Percentiles rank a stretch among this genome's conserved stretches.
These are phyloP conservation scores for Cetraspora pellucida DNA, from an alignment of 192 early-diverging fungal species.

Conservation along the genomic window DNA sequence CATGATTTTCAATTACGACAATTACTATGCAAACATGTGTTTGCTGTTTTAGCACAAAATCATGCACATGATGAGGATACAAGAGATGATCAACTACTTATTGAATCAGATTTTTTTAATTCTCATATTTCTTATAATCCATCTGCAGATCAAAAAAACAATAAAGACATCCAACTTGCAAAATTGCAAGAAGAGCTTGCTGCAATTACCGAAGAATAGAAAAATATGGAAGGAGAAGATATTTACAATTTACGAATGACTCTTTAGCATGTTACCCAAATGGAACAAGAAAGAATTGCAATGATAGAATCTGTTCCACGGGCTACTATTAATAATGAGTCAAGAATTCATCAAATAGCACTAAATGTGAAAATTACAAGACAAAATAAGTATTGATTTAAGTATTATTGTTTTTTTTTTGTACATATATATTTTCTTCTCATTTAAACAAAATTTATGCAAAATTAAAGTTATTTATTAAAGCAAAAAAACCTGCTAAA, in stretches of 20 bases:
- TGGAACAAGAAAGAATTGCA: too few species aligned
- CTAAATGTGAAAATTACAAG: too few species aligned
- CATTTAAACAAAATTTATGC: too few species aligned
- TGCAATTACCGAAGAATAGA: background rate
- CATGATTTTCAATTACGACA: background rate
- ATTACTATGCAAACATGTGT: background rate
- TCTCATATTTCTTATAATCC: background rate
- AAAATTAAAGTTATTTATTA: too few species aligned
- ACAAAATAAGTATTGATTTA: too few species aligned
- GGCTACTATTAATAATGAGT: too few species aligned
- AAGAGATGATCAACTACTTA: background rate
- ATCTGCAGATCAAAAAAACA: background rate
- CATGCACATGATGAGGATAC: background rate
- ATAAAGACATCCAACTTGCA: background rate
- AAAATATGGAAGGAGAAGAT: background rate
- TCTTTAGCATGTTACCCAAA: too few species aligned
- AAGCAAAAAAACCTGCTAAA: too few species aligned
- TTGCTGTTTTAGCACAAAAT: background rate
- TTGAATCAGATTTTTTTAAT: background rate
- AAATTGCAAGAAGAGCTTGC: background rate
- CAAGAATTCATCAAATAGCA: too few species aligned
- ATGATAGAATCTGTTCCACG: too few species aligned
- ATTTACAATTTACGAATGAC: background rate
- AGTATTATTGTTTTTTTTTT: too few species aligned
- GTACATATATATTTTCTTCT: too few species aligned